Evolutionary conservation across 352 stramenopile species (phyloP), one percentile per base, ranked within the genome.

Genomic region (Globisporangium iwayamae): DNA sequence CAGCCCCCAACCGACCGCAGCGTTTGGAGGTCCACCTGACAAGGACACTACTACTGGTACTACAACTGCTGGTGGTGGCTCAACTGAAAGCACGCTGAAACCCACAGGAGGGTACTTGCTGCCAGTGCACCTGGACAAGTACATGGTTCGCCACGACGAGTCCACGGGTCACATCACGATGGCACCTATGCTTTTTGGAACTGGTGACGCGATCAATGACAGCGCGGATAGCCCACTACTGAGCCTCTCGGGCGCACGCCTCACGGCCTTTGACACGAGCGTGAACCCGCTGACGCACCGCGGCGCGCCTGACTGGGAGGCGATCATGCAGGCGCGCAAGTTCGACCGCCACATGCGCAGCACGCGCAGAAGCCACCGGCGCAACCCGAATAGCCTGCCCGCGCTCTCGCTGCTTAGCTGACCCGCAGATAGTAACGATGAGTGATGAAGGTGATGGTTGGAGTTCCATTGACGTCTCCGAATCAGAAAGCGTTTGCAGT

Each of bases 291-390:
- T 56, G 14, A 38, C 25, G 8, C 56, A 53, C 0, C 53, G 64
- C 30, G 59, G 66, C 50, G 53, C 68, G 9, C 70, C 65, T 9
- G 75, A 84, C 67, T 60, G 78, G 50, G 76, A 83, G 10, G 62
- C 69, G 14, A 64, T 79, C 32, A 60, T 82, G 2, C 79, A 90
- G n/a, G 62, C 69, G 30, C 74, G 68, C 47, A 92, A 90, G 60
- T 92, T 92, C 63, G 79, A 89, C 41, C 81, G 69, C 13, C 81
- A 92, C 64, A 92, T 92, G 83, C 78, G 73, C 43, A 66, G 80
- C 18, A 70, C 77, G 34, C 67, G 83, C n/a, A 75, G 83, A 54
- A 89, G 83, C 36, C 69, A 90, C 25, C 78, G 83, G 2, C 79
- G 66, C 34, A 83, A 83, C 36, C 52, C 46, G 5, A 73, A 51